Base-by-base conservation (phyloP, 2,329 filamentous ascomycete species). In the Aureobasidium zeae region DNA sequence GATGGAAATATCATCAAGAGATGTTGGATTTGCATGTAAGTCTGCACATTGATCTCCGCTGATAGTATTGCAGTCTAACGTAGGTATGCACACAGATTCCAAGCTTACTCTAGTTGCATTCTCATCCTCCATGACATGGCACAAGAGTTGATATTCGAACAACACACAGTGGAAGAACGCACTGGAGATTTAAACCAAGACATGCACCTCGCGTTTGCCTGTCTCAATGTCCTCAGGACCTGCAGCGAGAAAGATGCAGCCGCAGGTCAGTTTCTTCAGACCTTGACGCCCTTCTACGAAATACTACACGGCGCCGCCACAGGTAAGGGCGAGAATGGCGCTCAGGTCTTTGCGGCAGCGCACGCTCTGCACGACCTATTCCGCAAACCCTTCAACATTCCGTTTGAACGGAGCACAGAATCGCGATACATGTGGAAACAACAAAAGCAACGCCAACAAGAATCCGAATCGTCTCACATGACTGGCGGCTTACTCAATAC, bases 1-100 rank as follows among this genome's bases (percentile, higher is more conserved):
- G 44, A 46, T 7, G 30, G 35, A 5, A 30, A 36, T 12, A 31
- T 46, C 8, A 9, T 46, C n/a, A n/a, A 34, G 19, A 28, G 24
- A 33, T 46, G 44, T 19, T 46, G 44, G 44, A 21, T 46, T 4
- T 38, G 35, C 44, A 46, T 46, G 44, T 46, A 5, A 46, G 44
- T 41, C 16, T n/a, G 2, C 1, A 7, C 8, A n/a, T 17, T 16
- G 11, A 11, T 25, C 9, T 16, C 20, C 3, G 7, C 5, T 21
- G 12, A 15, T 19, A 11, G 8, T 21, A 9, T 11, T 33, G 15
- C 35, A 39, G 35, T 34, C 30, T 33, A 4, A 8, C 9, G 21
- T 3, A 16, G n/a, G n/a, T n/a, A n/a, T n/a, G n/a, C n/a, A n/a
- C n/a, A n/a, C 4, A 46, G 44, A 17, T 46, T 46, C 15, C 44